A percentile compares a stretch with the other conserved stretches of the same genome.
Evolutionary conservation across 352 stramenopile species (phyloP).

Genomic region (Pythium graminicola): DNA sequence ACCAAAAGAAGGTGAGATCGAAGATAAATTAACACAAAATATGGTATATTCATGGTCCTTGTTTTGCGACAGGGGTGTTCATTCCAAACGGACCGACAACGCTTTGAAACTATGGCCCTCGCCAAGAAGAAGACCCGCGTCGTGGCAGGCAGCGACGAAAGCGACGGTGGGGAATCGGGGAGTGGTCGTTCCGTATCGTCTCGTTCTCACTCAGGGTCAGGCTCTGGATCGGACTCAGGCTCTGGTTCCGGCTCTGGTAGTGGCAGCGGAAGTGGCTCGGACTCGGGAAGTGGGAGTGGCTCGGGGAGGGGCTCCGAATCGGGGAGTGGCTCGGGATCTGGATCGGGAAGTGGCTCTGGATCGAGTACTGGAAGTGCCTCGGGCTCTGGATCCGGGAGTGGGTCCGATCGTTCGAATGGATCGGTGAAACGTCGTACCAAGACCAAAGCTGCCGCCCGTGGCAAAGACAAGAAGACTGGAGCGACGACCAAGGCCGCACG

Average conservation of each 20-base stretch:
- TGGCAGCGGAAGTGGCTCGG: slow-evolving; percentile 25
- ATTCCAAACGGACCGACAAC: too few species aligned
- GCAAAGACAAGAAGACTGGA: slow-evolving; percentile 25
- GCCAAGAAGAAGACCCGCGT: slow-evolving; percentile 52
- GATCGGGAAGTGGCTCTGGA: slow-evolving; percentile 19
- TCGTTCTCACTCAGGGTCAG: slow-evolving; percentile 28
- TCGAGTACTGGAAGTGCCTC: slow-evolving; percentile 15
- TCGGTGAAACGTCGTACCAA: slow-evolving; percentile 30
- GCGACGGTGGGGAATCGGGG: slow-evolving; percentile 46
- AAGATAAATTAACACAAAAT: not conserved
- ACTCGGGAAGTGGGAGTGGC: slow-evolving; percentile 22
- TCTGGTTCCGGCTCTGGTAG: slow-evolving; percentile 27
- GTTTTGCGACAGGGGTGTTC: too few species aligned
- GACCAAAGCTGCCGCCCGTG: slow-evolving; percentile 4
- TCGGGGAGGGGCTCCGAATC: slow-evolving; percentile 33
- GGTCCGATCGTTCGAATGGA: slow-evolving; percentile 31
- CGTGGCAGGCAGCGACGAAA: slow-evolving; percentile 66
- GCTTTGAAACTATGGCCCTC: slow-evolving; percentile 14
- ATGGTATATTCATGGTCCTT: too few species aligned
- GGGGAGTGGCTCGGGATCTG: slow-evolving; percentile 20
- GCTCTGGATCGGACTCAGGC: slow-evolving; percentile 24
- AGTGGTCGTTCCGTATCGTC: slow-evolving; percentile 54
- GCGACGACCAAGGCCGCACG: slow-evolving; percentile 32
- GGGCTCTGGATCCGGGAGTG: slow-evolving; percentile 23
- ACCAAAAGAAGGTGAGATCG: not conserved